phyloP scores from a whole-genome alignment of 176 grass and related monocot species.

The Saccharum spontaneum region DNA sequence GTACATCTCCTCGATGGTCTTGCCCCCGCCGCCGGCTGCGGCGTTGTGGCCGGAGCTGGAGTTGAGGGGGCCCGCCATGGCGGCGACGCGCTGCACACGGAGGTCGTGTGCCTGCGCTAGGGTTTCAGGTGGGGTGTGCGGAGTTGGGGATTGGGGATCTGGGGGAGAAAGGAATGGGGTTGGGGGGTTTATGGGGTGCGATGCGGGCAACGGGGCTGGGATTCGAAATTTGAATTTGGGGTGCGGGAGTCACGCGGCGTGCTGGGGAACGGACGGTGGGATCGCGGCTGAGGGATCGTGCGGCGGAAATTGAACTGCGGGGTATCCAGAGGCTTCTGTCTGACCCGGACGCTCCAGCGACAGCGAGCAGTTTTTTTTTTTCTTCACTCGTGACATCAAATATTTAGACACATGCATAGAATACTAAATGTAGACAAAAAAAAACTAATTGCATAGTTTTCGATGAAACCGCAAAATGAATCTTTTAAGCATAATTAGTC shows the following conservation, averaged over 20 bases:
- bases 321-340: not conserved
- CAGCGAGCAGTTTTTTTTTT: not conserved
- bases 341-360: not conserved
- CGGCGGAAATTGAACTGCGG: constrained; percentile 16
- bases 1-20: constrained; percentile 93
- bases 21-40: constrained; percentile 35
- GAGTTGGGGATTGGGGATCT: constrained; percentile 13
- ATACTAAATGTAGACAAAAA: no score
- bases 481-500: no score
- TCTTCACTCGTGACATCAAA: no score
- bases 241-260: constrained; percentile 10
- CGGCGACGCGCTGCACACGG: constrained; percentile 49
- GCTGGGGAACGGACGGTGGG: not conserved
- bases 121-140: not conserved
- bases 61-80: constrained; percentile 54
- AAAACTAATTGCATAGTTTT: no score
- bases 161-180: not conserved
- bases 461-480: no score
- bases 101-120: constrained; percentile 45
- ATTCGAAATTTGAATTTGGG: constrained; percentile 65
- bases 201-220: constrained; percentile 6
- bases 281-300: not conserved
- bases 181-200: not conserved
- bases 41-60: constrained; percentile 80
- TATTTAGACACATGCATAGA: no score